Evolutionary conservation across 495 filamentous ascomycete species (phyloP), one percentile per base, ranked within the genome.

Genomic region (Xylaria venustula): DNA sequence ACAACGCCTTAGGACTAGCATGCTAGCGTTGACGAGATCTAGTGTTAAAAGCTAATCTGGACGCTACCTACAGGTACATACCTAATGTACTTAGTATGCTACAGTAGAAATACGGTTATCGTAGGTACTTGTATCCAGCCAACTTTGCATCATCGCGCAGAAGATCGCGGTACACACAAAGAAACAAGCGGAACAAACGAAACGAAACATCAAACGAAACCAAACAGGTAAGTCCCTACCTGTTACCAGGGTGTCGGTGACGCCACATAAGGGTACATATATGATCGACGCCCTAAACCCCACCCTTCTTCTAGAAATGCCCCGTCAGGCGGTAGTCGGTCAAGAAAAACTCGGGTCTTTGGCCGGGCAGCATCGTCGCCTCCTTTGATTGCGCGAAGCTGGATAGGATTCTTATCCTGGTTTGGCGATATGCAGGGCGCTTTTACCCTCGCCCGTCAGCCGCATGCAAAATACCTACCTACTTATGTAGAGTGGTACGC

Each of bases 161-260:
- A n/a, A n/a, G n/a, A n/a, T n/a, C n/a, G n/a, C n/a, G n/a, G n/a
- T n/a, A 32, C 17, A 36, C 17, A 30, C 7, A 17, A 36, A 36
- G 30, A 37, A 52, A 40, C 7, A 40, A 40, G 37, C 7, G 37
- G 7, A 40, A 40, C 6, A 40, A 42, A 54, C 15, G 20, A 42
- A 26, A 46, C 11, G 25, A 46, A 11, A 32, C 26, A 15, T 30
- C 4, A 44, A 56, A 15, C 32, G 1, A 52, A 25, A 32, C 19
- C 28, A 52, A n/a, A n/a, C n/a, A n/a, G n/a, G n/a, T n/a, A n/a
- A n/a, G n/a, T n/a, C n/a, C n/a, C n/a, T n/a, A n/a, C 11, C 5
- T 19, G 23, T 30, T 54, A 55, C 53, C 53, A 22, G 44, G 40
- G 53, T 15, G 14, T 48, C 47, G 36, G 47, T 14, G 46, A 47